A percentile compares a stretch with the other conserved stretches of the same genome.
These are phyloP conservation scores for Suillus plorans DNA, from an alignment of 768 basidiomycete genomes.

Conservation along the genomic window DNA sequence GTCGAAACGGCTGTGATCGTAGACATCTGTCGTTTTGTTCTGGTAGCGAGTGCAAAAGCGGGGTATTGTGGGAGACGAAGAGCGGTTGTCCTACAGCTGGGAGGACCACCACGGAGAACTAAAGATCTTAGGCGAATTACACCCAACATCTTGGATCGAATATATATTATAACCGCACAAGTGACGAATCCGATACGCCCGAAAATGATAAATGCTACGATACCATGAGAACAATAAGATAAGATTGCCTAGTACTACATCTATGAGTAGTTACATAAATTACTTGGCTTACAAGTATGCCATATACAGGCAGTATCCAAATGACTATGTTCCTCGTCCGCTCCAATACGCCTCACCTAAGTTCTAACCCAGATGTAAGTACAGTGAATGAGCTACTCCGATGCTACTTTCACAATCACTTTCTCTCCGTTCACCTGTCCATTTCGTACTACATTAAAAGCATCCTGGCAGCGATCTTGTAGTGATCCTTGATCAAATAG, in stretches of 20 bases:
- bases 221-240: background rate
- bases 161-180: background rate
- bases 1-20: slow-evolving; percentile 8
- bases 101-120: background rate
- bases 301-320: too few species aligned
- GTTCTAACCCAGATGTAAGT: too few species aligned
- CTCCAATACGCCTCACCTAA: too few species aligned
- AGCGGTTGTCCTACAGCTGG: background rate
- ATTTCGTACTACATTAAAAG: slow-evolving; percentile 44
- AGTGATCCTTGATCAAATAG: slow-evolving; percentile 44
- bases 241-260: background rate
- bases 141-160: background rate
- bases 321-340: too few species aligned
- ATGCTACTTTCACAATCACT: slow-evolving; percentile 39
- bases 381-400: background rate
- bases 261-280: too few species aligned
- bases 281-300: too few species aligned
- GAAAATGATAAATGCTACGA: background rate
- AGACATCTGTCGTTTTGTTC: slow-evolving; percentile 1
- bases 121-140: background rate
- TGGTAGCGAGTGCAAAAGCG: background rate
- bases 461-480: slow-evolving; percentile 39
- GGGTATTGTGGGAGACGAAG: background rate
- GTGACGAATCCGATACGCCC: background rate
- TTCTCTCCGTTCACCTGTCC: slow-evolving; percentile 54